phyloP scores from a whole-genome alignment of 1,284 basidiomycete species.

The Ceratobasidium sp. region DNA sequence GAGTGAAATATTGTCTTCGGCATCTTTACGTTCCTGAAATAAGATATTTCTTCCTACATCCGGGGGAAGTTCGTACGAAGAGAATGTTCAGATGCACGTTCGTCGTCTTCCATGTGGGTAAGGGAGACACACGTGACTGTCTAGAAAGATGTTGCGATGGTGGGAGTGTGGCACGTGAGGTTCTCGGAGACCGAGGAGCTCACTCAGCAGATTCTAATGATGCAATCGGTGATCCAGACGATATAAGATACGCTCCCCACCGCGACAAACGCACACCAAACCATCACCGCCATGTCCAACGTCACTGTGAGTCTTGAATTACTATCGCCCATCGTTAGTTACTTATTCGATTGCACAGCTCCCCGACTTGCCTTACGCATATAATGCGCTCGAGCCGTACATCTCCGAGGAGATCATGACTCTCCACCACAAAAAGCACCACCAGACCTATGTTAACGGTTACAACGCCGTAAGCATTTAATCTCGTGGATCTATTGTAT shows the following conservation, averaged over 20 bases:
- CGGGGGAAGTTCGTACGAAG: constrained; percentile 1
- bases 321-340: not conserved
- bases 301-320: not conserved
- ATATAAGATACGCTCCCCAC: constrained; percentile 44
- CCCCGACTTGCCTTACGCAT: constrained; percentile 61
- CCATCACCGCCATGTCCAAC: constrained; percentile 27
- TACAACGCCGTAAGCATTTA: constrained; percentile 71
- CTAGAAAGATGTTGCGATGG: not conserved
- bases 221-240: constrained; percentile 39
- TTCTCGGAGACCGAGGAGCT: constrained; percentile 38
- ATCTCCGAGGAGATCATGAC: constrained; percentile 89
- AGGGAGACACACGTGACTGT: constrained; percentile 5
- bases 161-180: not conserved
- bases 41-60: too few relatives aligned
- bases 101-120: not conserved
- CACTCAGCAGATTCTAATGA: constrained; percentile 42
- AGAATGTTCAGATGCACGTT: constrained; percentile 18
- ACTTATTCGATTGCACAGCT: constrained; percentile 50
- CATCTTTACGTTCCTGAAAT: constrained; percentile 6
- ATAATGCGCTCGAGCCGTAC: constrained; percentile 77
- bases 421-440: constrained; percentile 96
- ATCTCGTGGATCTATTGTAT: not conserved
- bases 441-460: constrained; percentile 92
- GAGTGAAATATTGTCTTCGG: not conserved
- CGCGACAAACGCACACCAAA: constrained; percentile 3